A percentile compares a stretch with the other conserved stretches of the same genome.
These are phyloP conservation scores for Termitomyces eurrhizus DNA, from an alignment of 768 basidiomycete genomes.

Conservation along the genomic window DNA sequence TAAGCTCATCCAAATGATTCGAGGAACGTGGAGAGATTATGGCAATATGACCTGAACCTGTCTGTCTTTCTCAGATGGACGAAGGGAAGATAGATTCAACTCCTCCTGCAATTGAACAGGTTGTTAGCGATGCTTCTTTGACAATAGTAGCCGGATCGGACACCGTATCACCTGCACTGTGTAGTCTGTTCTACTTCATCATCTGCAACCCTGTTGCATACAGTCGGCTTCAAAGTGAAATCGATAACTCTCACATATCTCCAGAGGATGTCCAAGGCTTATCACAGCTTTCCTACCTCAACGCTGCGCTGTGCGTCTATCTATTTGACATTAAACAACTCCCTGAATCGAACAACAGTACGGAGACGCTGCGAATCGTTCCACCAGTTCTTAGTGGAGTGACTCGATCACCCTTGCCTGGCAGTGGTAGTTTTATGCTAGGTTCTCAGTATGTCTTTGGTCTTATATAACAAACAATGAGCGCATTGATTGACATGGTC, in stretches of 20 bases:
- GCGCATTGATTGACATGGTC: background rate
- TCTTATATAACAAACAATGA: too few species aligned
- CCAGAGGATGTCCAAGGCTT: constrained; percentile 3
- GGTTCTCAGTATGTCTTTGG: constrained; percentile 20
- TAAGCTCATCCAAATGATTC: background rate
- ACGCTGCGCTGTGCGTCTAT: constrained; percentile 31
- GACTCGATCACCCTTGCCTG: constrained; percentile 22
- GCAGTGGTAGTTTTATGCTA: constrained; percentile 12
- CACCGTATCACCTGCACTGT: constrained; percentile 17
- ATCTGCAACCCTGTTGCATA: constrained; percentile 17
- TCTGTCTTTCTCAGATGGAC: constrained; percentile 14
- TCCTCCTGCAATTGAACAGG: constrained; percentile 16
- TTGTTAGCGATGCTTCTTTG: constrained; percentile 15
- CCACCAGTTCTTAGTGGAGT: constrained; percentile 33
- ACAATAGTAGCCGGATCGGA: constrained; percentile 20
- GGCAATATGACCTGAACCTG: background rate
- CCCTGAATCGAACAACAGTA: constrained; percentile 18
- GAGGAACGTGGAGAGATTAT: background rate
- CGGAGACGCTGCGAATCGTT: constrained; percentile 33
- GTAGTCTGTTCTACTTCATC: constrained; percentile 17
- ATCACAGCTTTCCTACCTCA: constrained; percentile 17
- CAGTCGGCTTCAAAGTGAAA: constrained; percentile 8
- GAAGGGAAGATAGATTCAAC: constrained; percentile 17
- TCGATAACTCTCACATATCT: constrained; percentile 2
- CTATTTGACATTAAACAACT: background rate